Percentiles rank a stretch among this genome's conserved stretches.
Evolutionary conservation across 352 stramenopile species (phyloP).

Genomic region (Globisporangium uncinulatum): DNA sequence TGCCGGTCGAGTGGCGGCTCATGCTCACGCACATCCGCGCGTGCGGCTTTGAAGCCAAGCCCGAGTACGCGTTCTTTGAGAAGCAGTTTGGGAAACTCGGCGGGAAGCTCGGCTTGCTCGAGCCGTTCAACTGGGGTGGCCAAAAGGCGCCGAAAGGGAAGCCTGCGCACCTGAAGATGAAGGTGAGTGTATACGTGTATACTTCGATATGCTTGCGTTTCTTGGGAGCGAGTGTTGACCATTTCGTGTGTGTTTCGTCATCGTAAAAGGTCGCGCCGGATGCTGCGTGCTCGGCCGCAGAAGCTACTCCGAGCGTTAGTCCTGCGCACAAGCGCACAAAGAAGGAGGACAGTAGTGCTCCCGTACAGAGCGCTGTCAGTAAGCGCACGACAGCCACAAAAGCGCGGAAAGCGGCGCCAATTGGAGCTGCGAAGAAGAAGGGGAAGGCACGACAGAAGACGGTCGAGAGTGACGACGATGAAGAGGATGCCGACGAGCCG

Average conservation of each 20-base stretch:
- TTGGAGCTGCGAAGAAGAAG: neutral
- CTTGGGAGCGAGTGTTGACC: too few species aligned
- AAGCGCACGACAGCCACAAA: conserved; percentile 5
- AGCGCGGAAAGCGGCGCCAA: neutral
- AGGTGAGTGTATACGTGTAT: neutral
- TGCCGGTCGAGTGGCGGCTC: conserved; percentile 44
- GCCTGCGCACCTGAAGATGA: neutral
- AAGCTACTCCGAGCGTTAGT: conserved; percentile 1
- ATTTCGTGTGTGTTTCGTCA: too few species aligned
- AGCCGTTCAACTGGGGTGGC: conserved; percentile 41
- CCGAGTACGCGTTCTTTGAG: conserved; percentile 69
- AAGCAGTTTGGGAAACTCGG: conserved; percentile 50
- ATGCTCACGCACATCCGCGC: conserved; percentile 58
- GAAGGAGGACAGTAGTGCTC: neutral
- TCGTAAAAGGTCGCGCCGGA: too few species aligned
- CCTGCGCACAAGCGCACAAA: conserved; percentile 20
- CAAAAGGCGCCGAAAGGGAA: conserved; percentile 6
- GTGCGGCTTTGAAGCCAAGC: conserved; percentile 66
- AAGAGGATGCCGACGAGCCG: conserved; percentile 14
- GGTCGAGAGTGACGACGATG: conserved; percentile 10
- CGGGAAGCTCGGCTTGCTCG: conserved; percentile 22
- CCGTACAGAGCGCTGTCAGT: neutral
- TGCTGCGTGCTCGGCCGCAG: neutral
- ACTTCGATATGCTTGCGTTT: neutral
- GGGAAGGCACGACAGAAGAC: conserved; percentile 2